Evolutionary conservation across 352 stramenopile species (phyloP).

Genomic region (Phytophthora boehmeriae): DNA sequence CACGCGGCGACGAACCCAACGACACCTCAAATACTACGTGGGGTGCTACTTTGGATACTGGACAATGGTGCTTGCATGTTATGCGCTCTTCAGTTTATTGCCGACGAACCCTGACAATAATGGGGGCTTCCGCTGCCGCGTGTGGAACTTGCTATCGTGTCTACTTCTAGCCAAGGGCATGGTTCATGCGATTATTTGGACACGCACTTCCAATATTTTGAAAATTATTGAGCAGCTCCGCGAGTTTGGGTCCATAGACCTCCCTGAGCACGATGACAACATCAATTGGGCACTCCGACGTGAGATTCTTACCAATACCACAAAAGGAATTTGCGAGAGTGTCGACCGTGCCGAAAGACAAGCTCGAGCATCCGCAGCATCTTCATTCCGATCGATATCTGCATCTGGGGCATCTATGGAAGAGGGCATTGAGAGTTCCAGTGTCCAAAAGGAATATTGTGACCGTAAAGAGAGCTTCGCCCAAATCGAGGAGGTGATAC

Average conservation of each 20-base stretch:
- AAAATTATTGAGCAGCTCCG: slow-evolving; percentile 76
- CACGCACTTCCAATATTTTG: slow-evolving; percentile 81
- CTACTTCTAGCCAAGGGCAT: slow-evolving; percentile 78
- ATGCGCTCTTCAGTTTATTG: slow-evolving; percentile 70
- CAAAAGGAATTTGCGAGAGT: slow-evolving; percentile 82
- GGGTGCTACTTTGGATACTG: slow-evolving; percentile 88
- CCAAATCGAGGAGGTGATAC: slow-evolving; percentile 75
- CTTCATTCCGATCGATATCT: slow-evolving; percentile 29
- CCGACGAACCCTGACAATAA: slow-evolving; percentile 24
- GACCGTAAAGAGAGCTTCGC: slow-evolving; percentile 76
- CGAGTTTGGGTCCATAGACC: slow-evolving; percentile 57
- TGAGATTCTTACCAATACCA: slow-evolving; percentile 89
- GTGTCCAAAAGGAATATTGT: slow-evolving; percentile 42
- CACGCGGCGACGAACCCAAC: slow-evolving; percentile 76
- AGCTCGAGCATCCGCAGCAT: slow-evolving; percentile 43
- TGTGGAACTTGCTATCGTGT: slow-evolving; percentile 78
- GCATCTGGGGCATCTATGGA: slow-evolving; percentile 25
- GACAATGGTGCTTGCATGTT: slow-evolving; percentile 76
- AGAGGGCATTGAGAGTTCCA: slow-evolving; percentile 16
- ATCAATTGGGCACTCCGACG: slow-evolving; percentile 89
- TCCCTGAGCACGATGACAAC: slow-evolving; percentile 68
- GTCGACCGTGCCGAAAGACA: slow-evolving; percentile 71
- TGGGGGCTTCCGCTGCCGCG: slow-evolving; percentile 55
- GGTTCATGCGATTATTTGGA: slow-evolving; percentile 86
- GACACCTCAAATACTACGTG: slow-evolving; percentile 89